Evolutionary conservation across 495 filamentous ascomycete genomes (phyloP).

Genomic region (Podospora pseudoanserina): DNA sequence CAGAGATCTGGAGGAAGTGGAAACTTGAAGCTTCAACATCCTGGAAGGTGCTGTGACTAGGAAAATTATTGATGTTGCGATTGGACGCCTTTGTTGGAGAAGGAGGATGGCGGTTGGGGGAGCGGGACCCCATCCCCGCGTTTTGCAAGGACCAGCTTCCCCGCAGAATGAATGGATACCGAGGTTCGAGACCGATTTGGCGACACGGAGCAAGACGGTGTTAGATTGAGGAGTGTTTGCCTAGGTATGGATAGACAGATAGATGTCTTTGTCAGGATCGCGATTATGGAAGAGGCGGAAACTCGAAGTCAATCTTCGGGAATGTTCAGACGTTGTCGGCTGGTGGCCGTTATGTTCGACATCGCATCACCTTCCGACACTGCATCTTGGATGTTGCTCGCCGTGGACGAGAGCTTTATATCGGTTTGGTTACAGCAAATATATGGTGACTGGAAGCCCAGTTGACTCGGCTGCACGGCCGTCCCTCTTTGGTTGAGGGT

Average conservation of each 20-base stretch:
- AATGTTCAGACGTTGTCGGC: neutral
- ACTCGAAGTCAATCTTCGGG: neutral
- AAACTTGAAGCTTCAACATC: neutral
- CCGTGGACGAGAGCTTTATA: too few species aligned
- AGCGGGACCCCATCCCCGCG: conserved; percentile 13
- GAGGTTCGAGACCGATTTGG: conserved; percentile 18
- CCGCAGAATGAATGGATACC: conserved; percentile 13
- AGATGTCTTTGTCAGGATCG: neutral
- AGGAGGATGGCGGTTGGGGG: neutral
- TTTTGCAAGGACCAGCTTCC: conserved; percentile 21
- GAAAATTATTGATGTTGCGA: conserved; percentile 6
- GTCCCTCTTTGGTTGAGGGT: too few species aligned
- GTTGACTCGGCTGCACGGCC: too few species aligned
- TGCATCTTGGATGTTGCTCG: neutral
- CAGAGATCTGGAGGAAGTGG: neutral
- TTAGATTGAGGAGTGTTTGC: neutral
- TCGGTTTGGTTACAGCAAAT: too few species aligned
- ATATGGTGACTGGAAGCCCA: too few species aligned
- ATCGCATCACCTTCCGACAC: neutral
- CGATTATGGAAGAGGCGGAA: neutral
- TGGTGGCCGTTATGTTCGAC: neutral
- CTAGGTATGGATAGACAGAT: neutral
- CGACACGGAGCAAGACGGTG: neutral
- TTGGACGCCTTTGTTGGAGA: conserved; percentile 11
- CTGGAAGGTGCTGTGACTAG: neutral